Evolutionary conservation across 139 green algal genomes (phyloP).

Genomic region (Nannochloris sp.): DNA sequence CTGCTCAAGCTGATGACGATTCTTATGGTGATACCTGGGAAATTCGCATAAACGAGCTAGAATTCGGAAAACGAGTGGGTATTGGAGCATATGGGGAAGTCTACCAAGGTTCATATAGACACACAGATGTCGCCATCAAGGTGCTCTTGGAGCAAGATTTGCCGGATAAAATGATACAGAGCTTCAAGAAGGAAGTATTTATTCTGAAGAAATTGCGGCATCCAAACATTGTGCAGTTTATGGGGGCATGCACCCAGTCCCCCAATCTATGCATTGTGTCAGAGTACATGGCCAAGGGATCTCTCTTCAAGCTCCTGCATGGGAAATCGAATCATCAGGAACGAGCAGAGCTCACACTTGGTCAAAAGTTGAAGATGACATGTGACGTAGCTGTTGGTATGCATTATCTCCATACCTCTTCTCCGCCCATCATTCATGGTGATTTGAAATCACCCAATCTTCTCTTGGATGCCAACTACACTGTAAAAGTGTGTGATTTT

Average conservation of each 20-base stretch:
- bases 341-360: conserved; percentile 33
- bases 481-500: conserved; percentile 88
- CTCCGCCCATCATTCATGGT: conserved; percentile 64
- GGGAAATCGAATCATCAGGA: not conserved
- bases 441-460: conserved; percentile 66
- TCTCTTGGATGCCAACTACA: conserved; percentile 80
- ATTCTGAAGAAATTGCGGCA: conserved; percentile 62
- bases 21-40: conserved; percentile 41
- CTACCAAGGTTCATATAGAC: conserved; percentile 61
- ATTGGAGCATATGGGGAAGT: conserved; percentile 70
- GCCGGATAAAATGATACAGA: conserved; percentile 16
- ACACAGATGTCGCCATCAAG: conserved; percentile 91
- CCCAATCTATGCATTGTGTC: conserved; percentile 71
- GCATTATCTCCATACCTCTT: conserved; percentile 68
- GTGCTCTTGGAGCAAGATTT: conserved; percentile 71
- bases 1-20: not conserved
- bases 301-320: conserved; percentile 61
- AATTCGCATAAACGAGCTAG: conserved; percentile 54
- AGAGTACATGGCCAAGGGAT: conserved; percentile 54
- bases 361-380: conserved; percentile 62
- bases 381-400: conserved; percentile 67
- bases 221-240: conserved; percentile 63
- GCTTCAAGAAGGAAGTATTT: conserved; percentile 42
- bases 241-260: conserved; percentile 46
- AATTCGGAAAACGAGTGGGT: conserved; percentile 61